Evolutionary conservation across 2,329 filamentous ascomycete species (phyloP).

Genomic region (Trichophyton equinum): DNA sequence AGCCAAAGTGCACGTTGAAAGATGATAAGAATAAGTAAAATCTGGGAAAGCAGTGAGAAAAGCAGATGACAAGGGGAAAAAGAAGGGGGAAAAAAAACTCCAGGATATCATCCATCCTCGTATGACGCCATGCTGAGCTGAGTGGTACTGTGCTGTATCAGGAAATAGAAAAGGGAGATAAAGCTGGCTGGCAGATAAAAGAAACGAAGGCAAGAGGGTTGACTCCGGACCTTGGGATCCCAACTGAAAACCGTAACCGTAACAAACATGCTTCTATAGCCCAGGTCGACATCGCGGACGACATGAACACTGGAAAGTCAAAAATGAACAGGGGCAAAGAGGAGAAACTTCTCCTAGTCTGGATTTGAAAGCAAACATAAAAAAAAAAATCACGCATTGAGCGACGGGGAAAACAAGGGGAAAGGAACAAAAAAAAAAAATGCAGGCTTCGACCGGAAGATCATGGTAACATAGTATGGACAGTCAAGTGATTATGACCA

Average conservation of each 20-base stretch:
- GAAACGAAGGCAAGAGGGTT: not conserved
- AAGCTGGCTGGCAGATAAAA: not conserved
- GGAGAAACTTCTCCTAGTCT: not conserved
- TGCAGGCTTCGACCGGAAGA: not conserved
- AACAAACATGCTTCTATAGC: not conserved
- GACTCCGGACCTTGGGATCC: not conserved
- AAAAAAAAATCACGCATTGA: not conserved
- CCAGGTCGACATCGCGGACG: not conserved
- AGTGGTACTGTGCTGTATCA: not conserved
- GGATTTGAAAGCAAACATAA: not conserved
- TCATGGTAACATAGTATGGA: not conserved
- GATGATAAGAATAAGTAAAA: not conserved
- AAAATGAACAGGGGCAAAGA: not conserved
- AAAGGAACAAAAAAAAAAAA: not conserved
- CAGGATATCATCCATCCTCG: not conserved
- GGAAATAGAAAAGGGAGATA: not conserved
- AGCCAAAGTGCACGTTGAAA: not conserved
- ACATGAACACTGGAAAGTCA: not conserved
- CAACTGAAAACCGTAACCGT: not conserved
- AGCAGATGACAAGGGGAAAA: no score
- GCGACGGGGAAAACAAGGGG: not conserved
- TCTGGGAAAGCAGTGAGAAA: not conserved
- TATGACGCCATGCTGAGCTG: not conserved
- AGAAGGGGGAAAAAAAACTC: not conserved
- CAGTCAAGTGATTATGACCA: not conserved